A percentile compares a stretch with the other conserved stretches of the same genome.
These are phyloP conservation scores for Trichomonas gallinae DNA, from an alignment of 208 protist genomes.

Conservation along the genomic window DNA sequence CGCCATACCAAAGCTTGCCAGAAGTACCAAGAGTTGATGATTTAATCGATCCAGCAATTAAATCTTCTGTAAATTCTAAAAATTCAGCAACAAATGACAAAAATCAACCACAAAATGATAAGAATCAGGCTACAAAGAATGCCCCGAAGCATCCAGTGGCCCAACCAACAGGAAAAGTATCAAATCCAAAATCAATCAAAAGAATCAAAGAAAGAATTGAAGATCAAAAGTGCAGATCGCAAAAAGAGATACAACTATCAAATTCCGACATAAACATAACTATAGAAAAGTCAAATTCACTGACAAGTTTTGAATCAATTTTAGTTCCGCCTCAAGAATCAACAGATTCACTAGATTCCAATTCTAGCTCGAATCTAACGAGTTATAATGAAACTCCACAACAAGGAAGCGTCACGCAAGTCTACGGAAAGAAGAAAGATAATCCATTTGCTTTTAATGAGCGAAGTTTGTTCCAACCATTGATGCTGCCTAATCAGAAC, in stretches of 20 bases:
- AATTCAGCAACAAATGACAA: too few relatives aligned
- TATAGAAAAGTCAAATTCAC: background rate
- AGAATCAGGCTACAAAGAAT: too few relatives aligned
- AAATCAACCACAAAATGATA: too few relatives aligned
- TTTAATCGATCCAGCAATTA: too few relatives aligned
- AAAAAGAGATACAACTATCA: background rate
- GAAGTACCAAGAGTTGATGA: too few relatives aligned
- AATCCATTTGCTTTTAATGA: background rate
- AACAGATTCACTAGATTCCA: background rate
- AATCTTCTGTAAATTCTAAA: too few relatives aligned
- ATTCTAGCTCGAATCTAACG: too few relatives aligned
- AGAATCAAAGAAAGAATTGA: background rate
- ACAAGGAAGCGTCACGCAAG: background rate
- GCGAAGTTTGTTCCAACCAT: background rate
- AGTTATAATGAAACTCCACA: background rate
- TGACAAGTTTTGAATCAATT: background rate
- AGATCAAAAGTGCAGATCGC: background rate
- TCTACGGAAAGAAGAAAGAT: background rate
- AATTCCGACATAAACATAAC: background rate
- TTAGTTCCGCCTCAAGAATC: background rate
- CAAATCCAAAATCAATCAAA: background rate
- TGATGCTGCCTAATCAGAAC: background rate
- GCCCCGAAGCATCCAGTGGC: background rate
- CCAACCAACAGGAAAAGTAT: background rate
- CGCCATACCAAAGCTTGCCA: too few relatives aligned